These are phyloP conservation scores for Nigrospora sphaerica DNA, from an alignment of 2,329 filamentous ascomycete species.

Conservation along the genomic window DNA sequence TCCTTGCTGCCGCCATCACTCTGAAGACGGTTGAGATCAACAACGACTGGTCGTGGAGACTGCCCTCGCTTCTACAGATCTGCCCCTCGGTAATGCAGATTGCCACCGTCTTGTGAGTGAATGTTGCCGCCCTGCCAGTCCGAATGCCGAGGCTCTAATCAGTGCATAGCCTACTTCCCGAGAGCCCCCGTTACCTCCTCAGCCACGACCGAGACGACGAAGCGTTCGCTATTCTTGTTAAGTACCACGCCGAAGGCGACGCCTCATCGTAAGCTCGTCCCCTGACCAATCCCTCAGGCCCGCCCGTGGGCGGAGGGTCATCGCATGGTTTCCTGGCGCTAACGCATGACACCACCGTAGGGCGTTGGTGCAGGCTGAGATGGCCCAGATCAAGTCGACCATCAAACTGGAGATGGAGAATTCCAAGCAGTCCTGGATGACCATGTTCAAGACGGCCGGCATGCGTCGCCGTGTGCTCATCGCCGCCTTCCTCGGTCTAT, in stretches of 20 bases:
- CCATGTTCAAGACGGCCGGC: constrained; percentile 31
- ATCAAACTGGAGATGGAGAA: constrained; percentile 45
- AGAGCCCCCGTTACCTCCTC: constrained; percentile 53
- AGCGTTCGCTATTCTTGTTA: constrained; percentile 40
- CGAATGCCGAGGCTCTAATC: neutral
- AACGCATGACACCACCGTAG: constrained; percentile 2
- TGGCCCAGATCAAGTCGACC: constrained; percentile 48
- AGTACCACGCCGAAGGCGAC: constrained; percentile 29
- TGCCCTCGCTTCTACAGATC: constrained; percentile 40
- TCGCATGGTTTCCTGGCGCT: constrained; percentile 25
- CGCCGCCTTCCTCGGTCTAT: constrained; percentile 28
- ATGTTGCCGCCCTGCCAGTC: neutral
- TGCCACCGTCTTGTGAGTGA: constrained; percentile 25
- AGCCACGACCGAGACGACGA: constrained; percentile 41
- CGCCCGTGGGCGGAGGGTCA: constrained; percentile 27
- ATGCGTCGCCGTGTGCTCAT: constrained; percentile 31
- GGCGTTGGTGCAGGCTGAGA: constrained; percentile 44
- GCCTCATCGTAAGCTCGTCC: constrained; percentile 30
- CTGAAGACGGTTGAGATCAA: constrained; percentile 36
- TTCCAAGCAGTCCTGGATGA: constrained; percentile 36
- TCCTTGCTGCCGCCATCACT: constrained; percentile 41
- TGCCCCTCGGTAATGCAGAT: constrained; percentile 34
- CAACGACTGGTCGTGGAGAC: constrained; percentile 33
- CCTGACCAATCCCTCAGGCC: constrained; percentile 35
- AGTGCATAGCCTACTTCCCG: constrained; percentile 37